Base-by-base conservation (phyloP, 2,329 filamentous ascomycete genomes). In the Microdochium bolleyi region DNA sequence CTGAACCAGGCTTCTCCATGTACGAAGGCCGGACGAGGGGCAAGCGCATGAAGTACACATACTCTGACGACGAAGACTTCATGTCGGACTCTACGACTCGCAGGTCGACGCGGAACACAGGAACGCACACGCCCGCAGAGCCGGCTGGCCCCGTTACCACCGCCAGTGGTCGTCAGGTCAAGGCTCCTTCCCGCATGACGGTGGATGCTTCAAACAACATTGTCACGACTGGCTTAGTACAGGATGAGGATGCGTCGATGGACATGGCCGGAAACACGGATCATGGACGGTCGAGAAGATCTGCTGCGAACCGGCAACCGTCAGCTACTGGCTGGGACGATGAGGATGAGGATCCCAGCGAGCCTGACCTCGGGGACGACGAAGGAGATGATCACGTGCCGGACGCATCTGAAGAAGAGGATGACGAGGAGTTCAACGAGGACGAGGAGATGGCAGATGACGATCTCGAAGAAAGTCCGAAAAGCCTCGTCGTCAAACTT, bases 1-100 rank as follows among this genome's bases (percentile, higher is more conserved):
- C 91, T 5, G 92, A 96, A 61, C 86, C 88, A 10, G 91, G 91
- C 3, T 95, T 92, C 66, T 96, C 92, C 1, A 76, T 95, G 54
- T 99, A 99, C 67, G 94, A 99, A 73, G 94, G 94, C 50, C 89
- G 94, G 51, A 99, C 95, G 4, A 84, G 94, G 54, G 94, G 94
- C 53, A 97, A 99, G 75, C 88, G 92, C 56, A 88, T 95, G 72
- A 95, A 92, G 69, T 99, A 99, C 65, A 99, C 90, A 0, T 99
- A 89, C 65, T 95, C 91, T 0, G 92, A 96, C 51, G 89, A 95
- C 24, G 89, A 95, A 34, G 83, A 85, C 16, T 82, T 83, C 51
- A 80, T 76, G 53, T 82, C 81, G n/a, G 82, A 85, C 63, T 85
- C 84, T 34, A 79, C 80, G 10, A 67, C 64, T 67, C 66, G 92